Evolutionary conservation across 352 stramenopile species (phyloP), one percentile per base, ranked within the genome.

Genomic region (Pythium grandisporangium): DNA sequence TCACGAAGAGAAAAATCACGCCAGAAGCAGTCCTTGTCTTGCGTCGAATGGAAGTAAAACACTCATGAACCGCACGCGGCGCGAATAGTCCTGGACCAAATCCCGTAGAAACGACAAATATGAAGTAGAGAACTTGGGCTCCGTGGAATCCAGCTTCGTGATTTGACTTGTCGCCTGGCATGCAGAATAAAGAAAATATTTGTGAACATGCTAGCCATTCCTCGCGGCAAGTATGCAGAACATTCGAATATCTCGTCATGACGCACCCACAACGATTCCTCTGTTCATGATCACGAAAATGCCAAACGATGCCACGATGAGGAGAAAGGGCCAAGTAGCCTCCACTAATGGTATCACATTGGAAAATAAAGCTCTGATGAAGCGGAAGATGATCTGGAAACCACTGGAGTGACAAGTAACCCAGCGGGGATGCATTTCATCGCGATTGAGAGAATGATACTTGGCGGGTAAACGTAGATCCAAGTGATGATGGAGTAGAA

Each of bases 41-140:
- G 20, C 61, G 61, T n/a, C 49, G 50, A 23, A 76, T 47, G 1
- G 60, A 61, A 5, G 48, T 40, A 5, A 57, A 37, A 45, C 84
- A 86, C 7, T 22, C 48, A 2, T 42, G 16, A 5, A 86, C 23
- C 2, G 70, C 50, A 2, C 35, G 51, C 11, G 67, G 62, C 1
- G 48, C 35, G 11, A 83, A 42, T 26, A 84, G 53, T 41, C 61
- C 64, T 2, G 66, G 12, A 4, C 77, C 72, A 43, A 91, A 88
- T 14, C 69, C 74, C 3, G 70, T 66, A 1, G 69, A 64, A 17
- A 55, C 48, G 11, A 87, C 66, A n/a, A 84, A 53, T 24, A 66
- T 68, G 47, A 85, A 91, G 55, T 91, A 93, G 16, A 89, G 46
- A 17, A 93, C 35, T 43, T 93, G 80, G 0, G 75, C 66, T 34